Evolutionary conservation across 1,139 yeast genomes (phyloP).

Genomic region (Sporopachydermia cereana): DNA sequence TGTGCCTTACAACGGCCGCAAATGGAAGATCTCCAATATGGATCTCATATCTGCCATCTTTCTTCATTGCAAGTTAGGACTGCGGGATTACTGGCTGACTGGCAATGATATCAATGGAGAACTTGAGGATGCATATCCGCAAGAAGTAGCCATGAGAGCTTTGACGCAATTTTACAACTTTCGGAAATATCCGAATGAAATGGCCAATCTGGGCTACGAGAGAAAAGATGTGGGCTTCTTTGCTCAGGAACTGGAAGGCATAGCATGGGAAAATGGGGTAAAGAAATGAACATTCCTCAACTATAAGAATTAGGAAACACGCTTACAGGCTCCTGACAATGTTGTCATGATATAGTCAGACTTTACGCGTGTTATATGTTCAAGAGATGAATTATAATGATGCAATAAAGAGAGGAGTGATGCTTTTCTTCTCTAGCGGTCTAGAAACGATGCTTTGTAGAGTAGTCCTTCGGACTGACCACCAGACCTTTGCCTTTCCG

Average conservation of each 20-base stretch:
- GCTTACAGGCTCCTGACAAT: no score
- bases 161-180: constrained; percentile 69
- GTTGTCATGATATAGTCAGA: no score
- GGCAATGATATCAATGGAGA: constrained; percentile 73
- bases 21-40: constrained; percentile 93
- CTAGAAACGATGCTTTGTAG: not conserved
- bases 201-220: constrained; percentile 46
- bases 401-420: no score
- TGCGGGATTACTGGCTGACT: constrained; percentile 83
- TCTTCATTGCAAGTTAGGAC: constrained; percentile 54
- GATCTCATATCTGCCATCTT: constrained; percentile 83
- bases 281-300: not conserved
- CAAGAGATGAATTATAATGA: no score
- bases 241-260: constrained; percentile 27
- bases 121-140: constrained; percentile 69
- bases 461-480: constrained; percentile 54
- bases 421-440: no score
- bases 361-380: no score
- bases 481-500: constrained; percentile 88
- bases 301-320: no score
- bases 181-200: constrained; percentile 38
- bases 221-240: constrained; percentile 28
- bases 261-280: constrained; percentile 9
- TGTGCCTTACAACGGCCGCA: constrained; percentile 84
- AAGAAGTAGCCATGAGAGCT: constrained; percentile 77